phyloP scores from a whole-genome alignment of 345 rosid species.

The Lepidium africanum region DNA sequence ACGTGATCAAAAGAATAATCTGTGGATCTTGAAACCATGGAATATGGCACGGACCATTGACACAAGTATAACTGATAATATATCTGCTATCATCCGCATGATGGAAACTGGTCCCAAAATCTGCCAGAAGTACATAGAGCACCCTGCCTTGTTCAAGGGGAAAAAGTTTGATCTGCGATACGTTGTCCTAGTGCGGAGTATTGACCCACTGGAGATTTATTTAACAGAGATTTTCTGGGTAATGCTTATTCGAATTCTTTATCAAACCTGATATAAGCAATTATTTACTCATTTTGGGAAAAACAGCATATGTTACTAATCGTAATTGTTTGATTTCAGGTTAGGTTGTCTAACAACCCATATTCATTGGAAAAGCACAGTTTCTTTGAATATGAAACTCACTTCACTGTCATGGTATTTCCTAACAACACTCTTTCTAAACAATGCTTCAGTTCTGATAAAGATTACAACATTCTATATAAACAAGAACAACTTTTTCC shows the following conservation, averaged over 20 bases:
- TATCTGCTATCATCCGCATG: slow-evolving; percentile 78
- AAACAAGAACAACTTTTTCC: background rate
- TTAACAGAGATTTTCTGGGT: slow-evolving; percentile 90
- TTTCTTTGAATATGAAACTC: slow-evolving; percentile 86
- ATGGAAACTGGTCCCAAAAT: slow-evolving; percentile 99
- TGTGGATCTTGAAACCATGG: slow-evolving; percentile 98
- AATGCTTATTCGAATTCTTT: slow-evolving; percentile 11
- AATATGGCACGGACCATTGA: slow-evolving; percentile 97
- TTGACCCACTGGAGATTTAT: slow-evolving; percentile 72
- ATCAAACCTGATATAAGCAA: background rate
- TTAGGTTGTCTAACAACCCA: slow-evolving; percentile 75
- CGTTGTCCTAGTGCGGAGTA: slow-evolving; percentile 60
- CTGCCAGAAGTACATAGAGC: slow-evolving; percentile 96
- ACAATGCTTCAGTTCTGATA: background rate
- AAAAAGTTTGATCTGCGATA: slow-evolving; percentile 88
- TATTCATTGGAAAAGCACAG: slow-evolving; percentile 76
- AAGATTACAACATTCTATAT: background rate
- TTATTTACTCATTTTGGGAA: background rate
- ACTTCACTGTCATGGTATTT: slow-evolving; percentile 95
- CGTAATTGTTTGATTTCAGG: slow-evolving; percentile 43
- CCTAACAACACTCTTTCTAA: slow-evolving; percentile 1
- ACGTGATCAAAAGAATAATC: slow-evolving; percentile 53
- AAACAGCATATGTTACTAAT: background rate
- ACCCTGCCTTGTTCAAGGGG: slow-evolving; percentile 73
- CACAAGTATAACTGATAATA: slow-evolving; percentile 70